Base-by-base conservation (phyloP, 495 filamentous ascomycete genomes). In the Aspergillus bertholletiae region DNA sequence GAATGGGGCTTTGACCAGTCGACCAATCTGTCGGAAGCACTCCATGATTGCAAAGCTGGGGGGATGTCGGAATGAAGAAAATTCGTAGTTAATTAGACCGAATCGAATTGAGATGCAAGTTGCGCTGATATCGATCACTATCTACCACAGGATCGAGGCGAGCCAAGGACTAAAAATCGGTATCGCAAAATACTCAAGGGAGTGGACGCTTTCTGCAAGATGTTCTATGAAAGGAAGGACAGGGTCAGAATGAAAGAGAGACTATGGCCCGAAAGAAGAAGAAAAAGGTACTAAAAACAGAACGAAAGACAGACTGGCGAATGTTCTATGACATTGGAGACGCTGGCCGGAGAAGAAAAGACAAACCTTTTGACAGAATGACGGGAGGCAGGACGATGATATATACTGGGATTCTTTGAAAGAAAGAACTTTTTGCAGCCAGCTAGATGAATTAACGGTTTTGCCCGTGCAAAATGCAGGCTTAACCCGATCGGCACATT, bases 11-110 rank as follows among this genome's bases (percentile, higher is more conserved):
- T 69, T 75, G 39, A 76, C 43, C 51, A 65, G 70, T 37, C 67
- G 68, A 44, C 60, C 63, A 15, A 75, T 62, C 53, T 74, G 71
- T 34, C 68, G 68, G 44, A 76, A 73, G 58, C 74, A 75, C 46
- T 70, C 71, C 73, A 74, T 74, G 49, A 26, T 51, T 39, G 17
- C n/a, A 21, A 20, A 13, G 21, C 15, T 48, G 51, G 46, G 27
- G 46, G 51, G 34, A 46, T 21, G 39, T 32, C 24, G 13, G 27
- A 9, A 43, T 45, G 23, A 46, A 43, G 15, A 40, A 46, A 32
- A 40, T 37, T 8, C 51, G 61, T 60, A 54, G 58, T 39, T 15
- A 37, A 37, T n/a, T 37, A 37, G 34, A 37, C 17, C 34, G 34
- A 57, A 62, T 49, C 18, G 30, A 15, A 22, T 22, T 13, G 39